Evolutionary conservation across 1,284 basidiomycete species (phyloP).

Genomic region (Porodaedalea pini): DNA sequence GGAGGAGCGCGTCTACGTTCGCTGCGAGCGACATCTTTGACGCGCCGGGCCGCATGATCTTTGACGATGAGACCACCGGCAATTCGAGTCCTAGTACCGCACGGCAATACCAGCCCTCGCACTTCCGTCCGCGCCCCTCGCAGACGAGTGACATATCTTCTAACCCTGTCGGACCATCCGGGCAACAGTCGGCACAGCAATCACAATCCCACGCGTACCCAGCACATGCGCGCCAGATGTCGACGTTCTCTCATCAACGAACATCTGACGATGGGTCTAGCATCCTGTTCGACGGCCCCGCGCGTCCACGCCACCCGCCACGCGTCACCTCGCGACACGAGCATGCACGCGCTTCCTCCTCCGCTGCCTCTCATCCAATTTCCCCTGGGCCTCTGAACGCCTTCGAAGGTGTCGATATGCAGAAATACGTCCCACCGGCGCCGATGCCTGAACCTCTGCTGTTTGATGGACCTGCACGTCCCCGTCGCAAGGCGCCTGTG

Average conservation of each 20-base stretch:
- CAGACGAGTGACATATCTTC: neutral
- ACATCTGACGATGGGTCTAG: neutral
- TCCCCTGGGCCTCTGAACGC: neutral
- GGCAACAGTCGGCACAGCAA: neutral
- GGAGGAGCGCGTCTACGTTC: constrained; percentile 1
- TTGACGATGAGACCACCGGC: neutral
- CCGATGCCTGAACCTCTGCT: constrained; percentile 2
- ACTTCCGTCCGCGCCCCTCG: neutral
- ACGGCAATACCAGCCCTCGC: constrained; percentile 1
- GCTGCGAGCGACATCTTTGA: constrained; percentile 3
- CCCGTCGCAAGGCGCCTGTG: neutral
- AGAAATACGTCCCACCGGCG: neutral
- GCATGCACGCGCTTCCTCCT: neutral
- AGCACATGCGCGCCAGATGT: neutral
- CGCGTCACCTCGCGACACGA: constrained; percentile 4
- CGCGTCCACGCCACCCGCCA: constrained; percentile 7
- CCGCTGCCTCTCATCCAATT: neutral
- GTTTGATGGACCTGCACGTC: constrained; percentile 10
- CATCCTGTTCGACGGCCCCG: constrained; percentile 4
- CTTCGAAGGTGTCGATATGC: neutral
- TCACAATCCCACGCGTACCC: neutral
- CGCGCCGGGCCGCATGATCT: neutral
- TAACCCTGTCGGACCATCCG: neutral
- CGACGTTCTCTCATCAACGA: neutral
- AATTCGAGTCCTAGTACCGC: neutral